These are phyloP conservation scores for Peronospora farinosa DNA, from an alignment of 352 stramenopile genomes.

Conservation along the genomic window DNA sequence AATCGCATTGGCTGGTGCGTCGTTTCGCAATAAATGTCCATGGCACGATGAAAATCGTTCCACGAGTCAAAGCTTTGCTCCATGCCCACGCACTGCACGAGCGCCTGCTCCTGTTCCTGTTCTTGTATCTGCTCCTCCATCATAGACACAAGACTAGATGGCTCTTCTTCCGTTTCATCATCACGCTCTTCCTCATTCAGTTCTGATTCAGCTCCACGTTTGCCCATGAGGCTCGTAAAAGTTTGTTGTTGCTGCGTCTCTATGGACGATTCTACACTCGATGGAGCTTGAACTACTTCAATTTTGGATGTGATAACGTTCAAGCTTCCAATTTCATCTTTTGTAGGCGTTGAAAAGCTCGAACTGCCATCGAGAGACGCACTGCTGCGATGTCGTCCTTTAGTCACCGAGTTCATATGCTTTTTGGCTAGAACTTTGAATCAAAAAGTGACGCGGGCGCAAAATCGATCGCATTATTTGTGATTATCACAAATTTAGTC, in stretches of 20 bases:
- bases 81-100: constrained; percentile 65
- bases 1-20: constrained; percentile 78
- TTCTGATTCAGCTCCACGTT: constrained; percentile 56
- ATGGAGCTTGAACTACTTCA: constrained; percentile 4
- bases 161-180: constrained; percentile 46
- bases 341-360: constrained; percentile 17
- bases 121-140: constrained; percentile 62
- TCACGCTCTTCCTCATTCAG: constrained; percentile 48
- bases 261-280: constrained; percentile 13
- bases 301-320: constrained; percentile 3
- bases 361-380: constrained; percentile 16
- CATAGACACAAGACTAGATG: constrained; percentile 43
- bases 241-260: constrained; percentile 23
- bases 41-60: constrained; percentile 75
- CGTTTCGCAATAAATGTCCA: constrained; percentile 68
- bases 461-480: constrained; percentile 4
- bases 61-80: constrained; percentile 78
- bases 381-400: constrained; percentile 19
- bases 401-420: constrained; percentile 26
- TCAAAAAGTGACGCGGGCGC: constrained; percentile 8
- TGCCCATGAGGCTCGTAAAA: constrained; percentile 52
- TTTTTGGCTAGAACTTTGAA: constrained; percentile 7
- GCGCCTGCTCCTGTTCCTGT: constrained; percentile 53
- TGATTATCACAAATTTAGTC: constrained; percentile 1
- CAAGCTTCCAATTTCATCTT: constrained; percentile 9